A percentile compares a stretch with the other conserved stretches of the same genome.
phyloP scores from a whole-genome alignment of 331 rosid species.

The Acacia pycnantha region DNA sequence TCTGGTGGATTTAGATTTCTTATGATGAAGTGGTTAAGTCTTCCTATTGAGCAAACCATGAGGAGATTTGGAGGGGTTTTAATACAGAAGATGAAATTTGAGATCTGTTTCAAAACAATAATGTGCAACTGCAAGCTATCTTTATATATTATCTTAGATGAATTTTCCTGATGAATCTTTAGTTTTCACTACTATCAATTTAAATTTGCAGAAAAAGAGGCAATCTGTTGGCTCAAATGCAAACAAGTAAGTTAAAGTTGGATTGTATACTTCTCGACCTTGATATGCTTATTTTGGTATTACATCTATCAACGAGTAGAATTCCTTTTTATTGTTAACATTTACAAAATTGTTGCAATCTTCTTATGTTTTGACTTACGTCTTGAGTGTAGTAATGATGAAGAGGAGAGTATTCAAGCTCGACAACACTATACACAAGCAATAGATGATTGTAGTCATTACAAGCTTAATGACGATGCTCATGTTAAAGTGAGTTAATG shows the following conservation, averaged over 20 bases:
- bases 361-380: neutral
- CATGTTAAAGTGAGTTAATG: constrained; percentile 57
- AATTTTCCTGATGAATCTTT: neutral
- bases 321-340: neutral
- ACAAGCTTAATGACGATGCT: constrained; percentile 61
- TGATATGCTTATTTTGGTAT: neutral
- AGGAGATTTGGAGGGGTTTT: neutral
- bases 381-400: constrained; percentile 10
- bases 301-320: neutral
- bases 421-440: constrained; percentile 49
- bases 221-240: constrained; percentile 7
- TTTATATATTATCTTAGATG: neutral
- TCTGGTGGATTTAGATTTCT: neutral
- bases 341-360: neutral
- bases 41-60: neutral
- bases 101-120: neutral
- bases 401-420: constrained; percentile 46
- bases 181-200: neutral
- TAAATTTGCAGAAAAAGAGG: constrained; percentile 16
- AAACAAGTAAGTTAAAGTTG: constrained; percentile 15
- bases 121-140: neutral
- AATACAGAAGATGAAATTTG: neutral
- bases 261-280: neutral
- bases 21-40: neutral
- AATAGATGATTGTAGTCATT: constrained; percentile 44